Conservation (phyloP, 2,329 filamentous ascomycete species). For the Penicillium carneum region DNA sequence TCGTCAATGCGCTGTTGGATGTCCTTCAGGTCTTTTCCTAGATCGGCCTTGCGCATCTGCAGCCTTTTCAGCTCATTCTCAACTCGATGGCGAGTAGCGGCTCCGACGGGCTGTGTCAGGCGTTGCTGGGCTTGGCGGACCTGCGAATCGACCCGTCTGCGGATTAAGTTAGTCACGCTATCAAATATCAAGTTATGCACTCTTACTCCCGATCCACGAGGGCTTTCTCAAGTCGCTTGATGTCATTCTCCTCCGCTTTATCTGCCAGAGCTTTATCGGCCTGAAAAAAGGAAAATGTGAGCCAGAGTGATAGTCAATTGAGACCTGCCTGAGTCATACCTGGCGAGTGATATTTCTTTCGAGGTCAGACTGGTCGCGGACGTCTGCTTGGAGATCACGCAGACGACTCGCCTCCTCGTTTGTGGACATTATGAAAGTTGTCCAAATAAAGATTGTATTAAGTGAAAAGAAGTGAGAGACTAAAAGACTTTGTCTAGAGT, state of each 20-base stretch:
- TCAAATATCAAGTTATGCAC: neutral
- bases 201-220: constrained; percentile 56
- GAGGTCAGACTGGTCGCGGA: constrained; percentile 86
- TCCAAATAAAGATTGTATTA: constrained; percentile 10
- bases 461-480: constrained; percentile 5
- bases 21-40: constrained; percentile 76
- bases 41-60: constrained; percentile 67
- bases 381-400: constrained; percentile 69
- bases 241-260: constrained; percentile 69
- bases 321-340: constrained; percentile 35
- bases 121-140: constrained; percentile 67
- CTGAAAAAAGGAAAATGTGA: constrained; percentile 34
- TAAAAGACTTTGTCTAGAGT: neutral
- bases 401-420: constrained; percentile 67
- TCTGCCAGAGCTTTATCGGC: constrained; percentile 67
- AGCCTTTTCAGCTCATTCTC: constrained; percentile 68
- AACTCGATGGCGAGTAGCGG: constrained; percentile 57
- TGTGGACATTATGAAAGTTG: constrained; percentile 16
- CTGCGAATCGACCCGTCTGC: constrained; percentile 69
- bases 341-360: constrained; percentile 81
- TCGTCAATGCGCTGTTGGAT: constrained; percentile 82
- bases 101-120: constrained; percentile 62
- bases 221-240: constrained; percentile 68
- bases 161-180: constrained; percentile 7
- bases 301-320: neutral